Evolutionary conservation across 768 basidiomycete species (phyloP), one percentile per base, ranked within the genome.

Genomic region (Xerocomellus dryophilus): DNA sequence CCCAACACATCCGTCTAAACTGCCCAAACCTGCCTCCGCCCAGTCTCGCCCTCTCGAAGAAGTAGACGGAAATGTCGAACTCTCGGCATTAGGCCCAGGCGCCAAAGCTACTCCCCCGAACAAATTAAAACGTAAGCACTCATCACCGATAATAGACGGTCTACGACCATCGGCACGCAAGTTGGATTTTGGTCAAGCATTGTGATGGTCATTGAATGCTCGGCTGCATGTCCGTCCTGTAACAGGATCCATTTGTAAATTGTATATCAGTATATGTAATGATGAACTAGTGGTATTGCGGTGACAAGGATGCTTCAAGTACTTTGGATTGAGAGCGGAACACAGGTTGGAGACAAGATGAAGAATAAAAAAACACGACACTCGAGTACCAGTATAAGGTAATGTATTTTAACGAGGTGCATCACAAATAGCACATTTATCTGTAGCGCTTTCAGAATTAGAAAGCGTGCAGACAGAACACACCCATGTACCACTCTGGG

Each of bases 1-100:
- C 60, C 94, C 97, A 0, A 87, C 94, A 0, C 88, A 90, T 58
- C 93, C 93, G 0, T 86, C 85, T 8, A 88, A 91, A 63, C 80
- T 99, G 1, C 97, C 97, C 0, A 92, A 95, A 81, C 72, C 83
- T 51, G 58, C 62, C 43, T 71, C 73, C 12, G 74, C 70, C 39
- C 76, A 76, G 43, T 71, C 77, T 0, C 76, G 84, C 27, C 83
- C 89, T 5, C 78, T 87, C 4, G 90, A 90, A 62, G 90, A 93
- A 61, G 77, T 89, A 11, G 87, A 93, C 51, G 87, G 83, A 46
- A 90, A 89, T 53, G 81, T 84, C 18, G 81, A 85, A 12, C 72
- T 76, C 44, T 72, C 74, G 25, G 65, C 74, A 0, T 66, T 78
- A 1, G 83, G 80, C 2, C 78, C 80, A 5, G 80, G 74, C 10